Percentiles rank a stretch among this genome's conserved stretches.
Conservation (phyloP, 192 early-diverging fungal species). For the Podila horticola region DNA sequence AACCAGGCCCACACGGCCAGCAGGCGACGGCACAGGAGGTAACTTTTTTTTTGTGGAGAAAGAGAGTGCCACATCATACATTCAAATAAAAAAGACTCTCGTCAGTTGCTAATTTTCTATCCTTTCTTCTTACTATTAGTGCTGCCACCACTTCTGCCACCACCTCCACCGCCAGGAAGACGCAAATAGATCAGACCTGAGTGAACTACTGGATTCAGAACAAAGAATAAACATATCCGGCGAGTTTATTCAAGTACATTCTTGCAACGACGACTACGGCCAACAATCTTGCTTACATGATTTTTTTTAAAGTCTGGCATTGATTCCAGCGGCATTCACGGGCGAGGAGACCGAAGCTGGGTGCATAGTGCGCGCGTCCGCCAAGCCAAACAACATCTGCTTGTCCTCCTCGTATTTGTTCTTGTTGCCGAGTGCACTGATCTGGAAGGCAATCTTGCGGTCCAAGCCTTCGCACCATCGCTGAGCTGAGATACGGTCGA, state of each 20-base stretch:
- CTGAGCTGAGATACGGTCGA: conserved; percentile 28
- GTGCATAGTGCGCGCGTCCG: conserved; percentile 19
- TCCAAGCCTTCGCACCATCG: conserved; percentile 45
- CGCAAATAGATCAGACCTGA: conserved; percentile 7
- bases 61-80: too few relatives aligned
- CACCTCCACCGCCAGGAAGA: conserved; percentile 46
- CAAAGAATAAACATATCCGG: background rate
- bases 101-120: background rate
- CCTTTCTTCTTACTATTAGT: background rate
- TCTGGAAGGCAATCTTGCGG: conserved; percentile 31
- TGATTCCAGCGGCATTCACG: conserved; percentile 11
- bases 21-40: conserved; percentile 20
- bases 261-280: background rate
- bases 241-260: background rate
- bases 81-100: background rate
- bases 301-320: background rate
- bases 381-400: conserved; percentile 47
- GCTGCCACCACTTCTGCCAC: conserved; percentile 36
- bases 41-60: conserved; percentile 1
- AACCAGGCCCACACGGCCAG: conserved; percentile 29
- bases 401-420: conserved; percentile 37
- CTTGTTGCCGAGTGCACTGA: conserved; percentile 16
- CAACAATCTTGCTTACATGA: background rate
- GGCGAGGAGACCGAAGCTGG: background rate
- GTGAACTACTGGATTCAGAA: background rate